Conservation (phyloP, 2,329 filamentous ascomycete species). For the Colletotrichum somersetense region DNA sequence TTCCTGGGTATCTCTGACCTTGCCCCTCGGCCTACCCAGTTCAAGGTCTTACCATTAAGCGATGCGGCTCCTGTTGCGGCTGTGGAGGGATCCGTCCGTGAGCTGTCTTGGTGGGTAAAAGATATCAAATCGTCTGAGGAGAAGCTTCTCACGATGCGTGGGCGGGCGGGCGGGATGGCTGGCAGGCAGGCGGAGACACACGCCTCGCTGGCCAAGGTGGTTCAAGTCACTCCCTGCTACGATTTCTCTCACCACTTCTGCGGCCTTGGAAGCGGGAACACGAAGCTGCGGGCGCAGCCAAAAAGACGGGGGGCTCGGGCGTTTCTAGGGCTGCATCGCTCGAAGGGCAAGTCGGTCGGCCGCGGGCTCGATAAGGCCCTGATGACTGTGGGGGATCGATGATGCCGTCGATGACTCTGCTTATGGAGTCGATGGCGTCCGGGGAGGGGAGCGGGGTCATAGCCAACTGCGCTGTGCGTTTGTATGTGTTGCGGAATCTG, state of each 20-base stretch:
- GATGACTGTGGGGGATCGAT: slow-evolving; percentile 14
- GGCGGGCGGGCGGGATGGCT: background rate
- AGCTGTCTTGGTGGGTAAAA: background rate
- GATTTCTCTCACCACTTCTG: background rate
- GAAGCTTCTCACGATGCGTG: background rate
- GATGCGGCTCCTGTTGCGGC: background rate
- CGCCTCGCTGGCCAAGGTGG: slow-evolving; percentile 7
- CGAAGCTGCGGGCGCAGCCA: background rate
- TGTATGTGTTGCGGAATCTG: background rate
- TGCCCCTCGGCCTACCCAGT: background rate
- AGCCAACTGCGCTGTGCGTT: background rate
- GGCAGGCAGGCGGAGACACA: background rate
- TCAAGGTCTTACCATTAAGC: background rate
- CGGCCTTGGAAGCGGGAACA: background rate
- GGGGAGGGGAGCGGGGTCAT: background rate
- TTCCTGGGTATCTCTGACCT: background rate
- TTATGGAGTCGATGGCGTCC: background rate
- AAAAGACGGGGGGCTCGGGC: background rate
- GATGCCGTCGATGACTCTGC: background rate
- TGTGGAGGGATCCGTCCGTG: background rate
- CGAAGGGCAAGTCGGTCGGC: background rate
- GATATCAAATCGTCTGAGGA: background rate
- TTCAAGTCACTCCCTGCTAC: background rate
- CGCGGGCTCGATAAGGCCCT: background rate
- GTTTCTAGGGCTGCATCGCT: background rate